Conservation (phyloP, 2,329 filamentous ascomycete genomes). For the Fusarium hostae region DNA sequence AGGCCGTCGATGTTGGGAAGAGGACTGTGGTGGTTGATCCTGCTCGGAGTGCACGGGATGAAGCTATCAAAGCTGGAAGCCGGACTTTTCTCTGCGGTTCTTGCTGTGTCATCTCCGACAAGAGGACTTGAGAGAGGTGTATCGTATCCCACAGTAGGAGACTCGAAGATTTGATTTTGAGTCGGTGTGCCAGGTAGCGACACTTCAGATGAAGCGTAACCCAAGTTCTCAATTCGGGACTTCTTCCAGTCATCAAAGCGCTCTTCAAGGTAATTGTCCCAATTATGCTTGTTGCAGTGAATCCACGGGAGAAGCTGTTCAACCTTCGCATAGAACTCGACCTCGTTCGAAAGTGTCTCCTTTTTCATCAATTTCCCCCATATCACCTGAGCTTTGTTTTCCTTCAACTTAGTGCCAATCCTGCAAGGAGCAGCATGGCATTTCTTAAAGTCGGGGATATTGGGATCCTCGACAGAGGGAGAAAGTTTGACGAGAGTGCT, state of each 20-base stretch:
- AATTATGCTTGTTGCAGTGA: neutral
- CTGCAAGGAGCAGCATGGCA: neutral
- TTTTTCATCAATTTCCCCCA: neutral
- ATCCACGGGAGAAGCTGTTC: neutral
- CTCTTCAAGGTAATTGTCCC: rapidly evolving
- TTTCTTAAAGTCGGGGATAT: neutral
- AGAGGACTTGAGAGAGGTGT: conserved; percentile 21
- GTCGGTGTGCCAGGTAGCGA: conserved; percentile 13
- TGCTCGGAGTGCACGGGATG: neutral
- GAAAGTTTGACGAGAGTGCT: neutral
- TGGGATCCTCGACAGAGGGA: neutral
- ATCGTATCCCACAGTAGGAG: neutral
- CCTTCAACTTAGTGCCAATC: neutral
- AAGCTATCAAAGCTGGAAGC: neutral
- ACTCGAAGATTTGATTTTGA: conserved; percentile 7
- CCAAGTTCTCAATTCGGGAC: neutral
- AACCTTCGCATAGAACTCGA: neutral
- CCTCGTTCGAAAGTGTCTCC: neutral
- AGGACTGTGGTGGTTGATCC: neutral
- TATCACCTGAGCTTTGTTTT: rapidly evolving
- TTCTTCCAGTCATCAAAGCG: conserved; percentile 8
- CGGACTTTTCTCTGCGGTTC: neutral
- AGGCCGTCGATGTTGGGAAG: neutral
- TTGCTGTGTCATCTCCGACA: neutral
- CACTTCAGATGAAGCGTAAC: neutral